Evolutionary conservation across 306 rosid species (phyloP).

Genomic region (Erythrophleum fordii): DNA sequence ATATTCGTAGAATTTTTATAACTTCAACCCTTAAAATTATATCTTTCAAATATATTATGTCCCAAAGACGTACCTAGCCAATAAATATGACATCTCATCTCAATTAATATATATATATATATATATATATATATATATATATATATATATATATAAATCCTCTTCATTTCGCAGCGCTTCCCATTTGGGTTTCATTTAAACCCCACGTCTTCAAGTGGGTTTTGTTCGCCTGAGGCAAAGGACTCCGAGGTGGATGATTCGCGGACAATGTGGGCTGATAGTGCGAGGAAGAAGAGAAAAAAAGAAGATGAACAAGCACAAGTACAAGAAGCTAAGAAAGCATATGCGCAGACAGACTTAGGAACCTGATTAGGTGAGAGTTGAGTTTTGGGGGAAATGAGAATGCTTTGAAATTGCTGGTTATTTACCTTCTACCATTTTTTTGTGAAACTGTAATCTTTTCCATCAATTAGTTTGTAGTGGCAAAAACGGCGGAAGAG

Average conservation of each 20-base stretch:
- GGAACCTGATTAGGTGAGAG: slow-evolving; percentile 43
- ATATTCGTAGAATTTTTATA: too few relatives aligned
- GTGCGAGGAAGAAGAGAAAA: slow-evolving; percentile 91
- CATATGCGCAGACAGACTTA: slow-evolving; percentile 68
- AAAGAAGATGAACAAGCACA: slow-evolving; percentile 83
- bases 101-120: too few relatives aligned
- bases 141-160: too few relatives aligned
- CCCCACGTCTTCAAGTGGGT: slow-evolving; percentile 42
- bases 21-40: too few relatives aligned
- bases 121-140: too few relatives aligned
- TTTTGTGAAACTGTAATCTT: slow-evolving; percentile 5
- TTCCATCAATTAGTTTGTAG: neutral
- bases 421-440: neutral
- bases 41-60: too few relatives aligned
- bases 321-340: slow-evolving; percentile 75
- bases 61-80: too few relatives aligned
- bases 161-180: too few relatives aligned
- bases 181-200: slow-evolving; percentile 59
- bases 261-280: slow-evolving; percentile 71
- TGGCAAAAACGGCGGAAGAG: neutral
- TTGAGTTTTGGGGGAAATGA: slow-evolving; percentile 8
- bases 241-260: slow-evolving; percentile 47
- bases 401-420: slow-evolving; percentile 14
- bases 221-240: slow-evolving; percentile 38
- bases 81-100: too few relatives aligned